Base-by-base conservation (phyloP, 257 asterid species). In the Solanum tarapatanum region DNA sequence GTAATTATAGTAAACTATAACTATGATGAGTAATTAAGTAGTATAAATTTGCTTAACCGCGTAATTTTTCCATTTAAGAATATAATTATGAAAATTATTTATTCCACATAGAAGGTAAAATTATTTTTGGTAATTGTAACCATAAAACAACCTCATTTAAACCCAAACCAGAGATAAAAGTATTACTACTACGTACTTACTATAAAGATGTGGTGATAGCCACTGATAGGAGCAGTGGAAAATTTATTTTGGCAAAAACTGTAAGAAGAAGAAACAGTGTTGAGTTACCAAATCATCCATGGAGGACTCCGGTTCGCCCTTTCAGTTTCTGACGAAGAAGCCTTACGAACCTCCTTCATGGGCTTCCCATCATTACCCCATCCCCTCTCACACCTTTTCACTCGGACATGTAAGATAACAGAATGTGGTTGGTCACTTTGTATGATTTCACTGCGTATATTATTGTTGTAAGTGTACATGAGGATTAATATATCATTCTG, bases 331-430 rank as follows among this genome's bases (percentile, higher is more conserved):
- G 4, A 32, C 33, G 33, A 32, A 32, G 4, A 32, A 32, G 33
- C 33, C 33, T 32, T 32, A 32, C 33, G 33, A 32, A 32, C 33
- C 33, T 32, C 33, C 33, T 32, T 32, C 33, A 32, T 32, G 33
- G 33, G 33, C 33, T 32, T 89, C 94, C n/a, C 89, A 89, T 83
- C 97, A 95, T 91, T 88, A 48, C 76, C 98, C 97, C 28, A 28
- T 93, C 84, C 99, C 99, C 74, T 92, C 96, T 5, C 93, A 93
- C 87, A 79, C 90, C 48, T 90, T 90, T 90, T 94, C 98, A 14
- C 94, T 97, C 19, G 99, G 96, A 58, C 98, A 94, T 87, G 98
- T 95, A 90, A 79, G 94, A 11, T 43, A 43, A 43, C 51, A 43
- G 16, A 43, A 11, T 1, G 43, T 39, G 12, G 12, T 39, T 39